Conservation (phyloP, 1,284 basidiomycete genomes). For the Vanrija humicola region DNA sequence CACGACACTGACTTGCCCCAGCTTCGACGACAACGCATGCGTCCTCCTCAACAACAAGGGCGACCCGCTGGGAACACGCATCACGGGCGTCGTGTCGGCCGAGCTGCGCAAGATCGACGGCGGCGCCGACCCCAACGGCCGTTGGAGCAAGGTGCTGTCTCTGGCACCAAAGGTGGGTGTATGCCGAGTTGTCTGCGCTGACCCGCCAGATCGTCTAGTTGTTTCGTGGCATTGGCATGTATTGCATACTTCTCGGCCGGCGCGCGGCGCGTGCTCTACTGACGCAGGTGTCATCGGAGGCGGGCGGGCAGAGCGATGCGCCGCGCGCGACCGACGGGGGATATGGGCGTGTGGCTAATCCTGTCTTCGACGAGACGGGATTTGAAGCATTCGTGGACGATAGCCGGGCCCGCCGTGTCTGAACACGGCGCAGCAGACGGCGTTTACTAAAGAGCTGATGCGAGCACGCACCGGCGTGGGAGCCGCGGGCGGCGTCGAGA, state of each 20-base stretch:
- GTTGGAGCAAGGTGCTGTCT: constrained; percentile 89
- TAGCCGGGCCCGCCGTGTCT: too few relatives aligned
- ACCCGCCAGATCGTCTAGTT: constrained; percentile 5
- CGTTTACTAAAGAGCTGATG: too few relatives aligned
- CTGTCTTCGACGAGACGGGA: too few relatives aligned
- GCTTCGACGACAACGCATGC: constrained; percentile 97
- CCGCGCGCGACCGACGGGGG: too few relatives aligned
- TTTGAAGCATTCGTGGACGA: too few relatives aligned
- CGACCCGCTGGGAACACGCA: constrained; percentile 93
- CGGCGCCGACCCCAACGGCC: constrained; percentile 56
- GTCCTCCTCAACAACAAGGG: constrained; percentile 94
- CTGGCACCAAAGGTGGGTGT: constrained; percentile 78
- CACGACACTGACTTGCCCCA: constrained; percentile 27
- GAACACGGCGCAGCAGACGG: too few relatives aligned
- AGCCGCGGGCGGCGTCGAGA: too few relatives aligned
- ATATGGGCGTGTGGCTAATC: too few relatives aligned
- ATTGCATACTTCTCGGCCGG: constrained; percentile 6
- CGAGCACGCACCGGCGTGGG: too few relatives aligned
- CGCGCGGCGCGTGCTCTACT: too few relatives aligned
- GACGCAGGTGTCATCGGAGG: too few relatives aligned
- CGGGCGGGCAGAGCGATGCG: too few relatives aligned
- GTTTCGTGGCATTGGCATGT: not conserved
- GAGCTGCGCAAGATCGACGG: constrained; percentile 62
- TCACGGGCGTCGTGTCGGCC: constrained; percentile 87
- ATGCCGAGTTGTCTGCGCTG: not conserved